phyloP scores from a whole-genome alignment of 805 yeast species.

The Lachancea meyersii region DNA sequence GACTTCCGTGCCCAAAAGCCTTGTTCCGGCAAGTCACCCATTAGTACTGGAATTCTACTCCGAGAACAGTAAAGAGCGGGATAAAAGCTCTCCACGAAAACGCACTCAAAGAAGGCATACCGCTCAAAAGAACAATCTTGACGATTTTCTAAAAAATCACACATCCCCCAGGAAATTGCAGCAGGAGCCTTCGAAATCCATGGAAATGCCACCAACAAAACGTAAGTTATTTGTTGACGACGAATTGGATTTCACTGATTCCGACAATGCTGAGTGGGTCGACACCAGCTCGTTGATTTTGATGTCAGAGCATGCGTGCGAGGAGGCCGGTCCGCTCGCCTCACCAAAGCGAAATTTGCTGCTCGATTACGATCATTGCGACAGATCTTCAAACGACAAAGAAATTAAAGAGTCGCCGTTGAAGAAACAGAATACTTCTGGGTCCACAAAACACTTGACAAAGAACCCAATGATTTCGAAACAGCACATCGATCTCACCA shows the following conservation, averaged over 20 bases:
- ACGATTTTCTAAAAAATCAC: constrained; percentile 19
- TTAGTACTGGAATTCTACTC: constrained; percentile 14
- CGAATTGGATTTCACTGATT: constrained; percentile 6
- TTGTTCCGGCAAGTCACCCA: constrained; percentile 16
- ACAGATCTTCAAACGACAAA: not conserved
- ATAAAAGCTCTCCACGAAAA: not conserved
- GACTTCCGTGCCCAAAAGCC: constrained; percentile 21
- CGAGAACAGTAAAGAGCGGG: constrained; percentile 3
- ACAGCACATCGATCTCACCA: constrained; percentile 3
- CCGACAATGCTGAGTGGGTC: not conserved
- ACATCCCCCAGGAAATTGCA: constrained; percentile 20
- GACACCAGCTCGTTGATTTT: constrained; percentile 19
- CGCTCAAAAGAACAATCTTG: constrained; percentile 24
- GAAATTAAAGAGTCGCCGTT: constrained; percentile 14
- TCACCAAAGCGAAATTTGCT: constrained; percentile 6
- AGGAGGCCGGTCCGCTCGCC: not conserved
- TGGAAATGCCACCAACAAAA: not conserved
- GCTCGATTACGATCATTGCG: constrained; percentile 1
- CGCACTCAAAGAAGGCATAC: not conserved
- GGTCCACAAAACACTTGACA: not conserved
- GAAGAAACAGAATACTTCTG: constrained; percentile 9
- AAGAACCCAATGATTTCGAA: not conserved
- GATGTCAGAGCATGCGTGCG: constrained; percentile 15
- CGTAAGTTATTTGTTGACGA: constrained; percentile 22
- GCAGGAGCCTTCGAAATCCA: too few species aligned